Base-by-base conservation (phyloP, 1,284 basidiomycete genomes). In the Pterula multifida region DNA sequence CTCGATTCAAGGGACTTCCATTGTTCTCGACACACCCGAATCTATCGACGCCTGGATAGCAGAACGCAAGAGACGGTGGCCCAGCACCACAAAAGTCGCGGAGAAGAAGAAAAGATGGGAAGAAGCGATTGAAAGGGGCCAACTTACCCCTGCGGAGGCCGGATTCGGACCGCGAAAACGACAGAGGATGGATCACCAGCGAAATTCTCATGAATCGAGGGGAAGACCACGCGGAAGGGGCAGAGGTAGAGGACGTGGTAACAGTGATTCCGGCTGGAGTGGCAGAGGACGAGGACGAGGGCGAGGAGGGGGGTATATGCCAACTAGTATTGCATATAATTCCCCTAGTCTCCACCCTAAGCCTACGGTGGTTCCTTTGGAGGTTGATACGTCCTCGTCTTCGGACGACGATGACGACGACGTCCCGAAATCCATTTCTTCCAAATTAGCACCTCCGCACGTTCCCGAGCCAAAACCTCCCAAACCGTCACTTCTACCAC, bases 51-150 rank as follows among this genome's bases (percentile, higher is more conserved):
- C 76, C 36, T 97, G 93, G 93, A 78, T 94, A 49, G 81, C 77
- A 25, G 92, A 96, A 58, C 80, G 93, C 45, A 90, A 79, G 65
- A 80, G 79, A 54, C 78, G 85, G 17, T 97, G 85, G 72, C 93
- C 93, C 2, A 87, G 81, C 13, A 64, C 72, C 13, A 61, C 70
- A 47, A 76, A 79, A 17, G 72, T 90, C 0, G 76, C 78, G 52
- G 88, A 94, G 48, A 93, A 90, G 72, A 83, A 76, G 63, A 72
- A 72, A 60, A 89, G 78, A 63, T 66, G 72, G 26, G 75, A 82
- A 51, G 88, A 91, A 54, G 90, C 90, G 3, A 67, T 79, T 28
- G 81, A 81, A 17, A 76, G 87, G 44, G 92, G 91, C 1, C 84
- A 92, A 61, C 66, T 91, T 26, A 68, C 75, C 35, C 71, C 70